Percentiles rank a stretch among this genome's conserved stretches.
phyloP scores from a whole-genome alignment of 1,139 yeast species.

The Kurtzmaniella quercitrusa region DNA sequence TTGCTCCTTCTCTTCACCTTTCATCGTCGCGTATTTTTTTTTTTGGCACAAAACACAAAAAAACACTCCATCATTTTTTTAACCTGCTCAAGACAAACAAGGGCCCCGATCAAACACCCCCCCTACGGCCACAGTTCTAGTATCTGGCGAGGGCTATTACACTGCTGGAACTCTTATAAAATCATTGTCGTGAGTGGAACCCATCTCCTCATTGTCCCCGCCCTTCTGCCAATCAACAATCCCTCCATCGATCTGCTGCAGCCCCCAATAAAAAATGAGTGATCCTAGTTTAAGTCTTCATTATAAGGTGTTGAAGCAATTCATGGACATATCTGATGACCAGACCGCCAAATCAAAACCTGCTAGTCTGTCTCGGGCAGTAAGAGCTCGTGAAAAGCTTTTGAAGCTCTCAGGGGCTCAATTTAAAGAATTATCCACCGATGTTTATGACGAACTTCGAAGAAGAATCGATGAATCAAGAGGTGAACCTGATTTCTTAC shows the following conservation, averaged over 20 bases:
- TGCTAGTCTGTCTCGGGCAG: slow-evolving; percentile 52
- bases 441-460: slow-evolving; percentile 85
- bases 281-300: slow-evolving; percentile 41
- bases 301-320: slow-evolving; percentile 48
- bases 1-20: not conserved
- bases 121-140: not conserved
- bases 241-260: no score
- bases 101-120: not conserved
- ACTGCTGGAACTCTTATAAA: no score
- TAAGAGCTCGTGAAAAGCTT: slow-evolving; percentile 80
- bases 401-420: slow-evolving; percentile 79
- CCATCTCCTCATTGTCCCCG: no score
- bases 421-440: slow-evolving; percentile 84
- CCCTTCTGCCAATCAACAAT: no score
- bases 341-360: slow-evolving; percentile 37
- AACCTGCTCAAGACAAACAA: not conserved
- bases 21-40: not conserved
- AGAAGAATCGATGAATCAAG: slow-evolving; percentile 60
- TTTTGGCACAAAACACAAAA: not conserved
- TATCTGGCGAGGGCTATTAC: no score
- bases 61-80: not conserved
- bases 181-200: no score
- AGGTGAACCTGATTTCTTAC: slow-evolving; percentile 58
- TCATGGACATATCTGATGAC: slow-evolving; percentile 50
- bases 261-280: slow-evolving; percentile 24